phyloP scores from a whole-genome alignment of 1,139 yeast species.

The Yamadazyma blattariae region DNA sequence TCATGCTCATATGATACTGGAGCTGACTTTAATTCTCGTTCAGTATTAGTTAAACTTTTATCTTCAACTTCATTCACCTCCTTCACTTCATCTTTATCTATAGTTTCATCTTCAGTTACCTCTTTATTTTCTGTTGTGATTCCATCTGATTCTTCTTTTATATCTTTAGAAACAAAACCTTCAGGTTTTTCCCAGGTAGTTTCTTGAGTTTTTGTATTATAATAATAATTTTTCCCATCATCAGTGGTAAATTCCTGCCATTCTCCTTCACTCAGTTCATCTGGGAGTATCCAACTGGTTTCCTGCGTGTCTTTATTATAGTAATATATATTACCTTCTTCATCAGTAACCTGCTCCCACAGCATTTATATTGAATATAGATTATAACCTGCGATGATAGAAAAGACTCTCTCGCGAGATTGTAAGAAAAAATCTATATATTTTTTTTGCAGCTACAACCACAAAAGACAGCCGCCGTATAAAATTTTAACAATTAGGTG shows the following conservation, averaged over 20 bases:
- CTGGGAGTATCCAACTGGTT: conserved; percentile 84
- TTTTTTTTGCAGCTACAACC: too few species aligned
- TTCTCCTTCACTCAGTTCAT: conserved; percentile 34
- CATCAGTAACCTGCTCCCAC: conserved; percentile 69
- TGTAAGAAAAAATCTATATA: too few species aligned
- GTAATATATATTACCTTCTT: conserved; percentile 69
- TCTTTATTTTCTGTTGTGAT: not conserved
- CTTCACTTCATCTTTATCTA: conserved; percentile 4
- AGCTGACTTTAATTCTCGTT: too few species aligned
- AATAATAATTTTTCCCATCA: conserved; percentile 72
- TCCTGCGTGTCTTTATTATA: conserved; percentile 64
- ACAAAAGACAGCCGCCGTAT: too few species aligned
- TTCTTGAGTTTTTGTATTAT: conserved; percentile 59
- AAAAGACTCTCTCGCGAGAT: not conserved
- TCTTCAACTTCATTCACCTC: not conserved
- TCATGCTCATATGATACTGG: conserved; percentile 5
- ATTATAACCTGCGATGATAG: not conserved
- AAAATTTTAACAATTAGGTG: too few species aligned
- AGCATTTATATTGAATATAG: too few species aligned
- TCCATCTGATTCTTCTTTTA: not conserved
- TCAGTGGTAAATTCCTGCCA: conserved; percentile 71
- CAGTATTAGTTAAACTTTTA: conserved; percentile 1
- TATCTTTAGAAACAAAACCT: conserved; percentile 22
- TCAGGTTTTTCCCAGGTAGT: conserved; percentile 82
- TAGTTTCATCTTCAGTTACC: conserved; percentile 8